Evolutionary conservation across 2,329 filamentous ascomycete species (phyloP).

Genomic region (Leptodontidium sp.): DNA sequence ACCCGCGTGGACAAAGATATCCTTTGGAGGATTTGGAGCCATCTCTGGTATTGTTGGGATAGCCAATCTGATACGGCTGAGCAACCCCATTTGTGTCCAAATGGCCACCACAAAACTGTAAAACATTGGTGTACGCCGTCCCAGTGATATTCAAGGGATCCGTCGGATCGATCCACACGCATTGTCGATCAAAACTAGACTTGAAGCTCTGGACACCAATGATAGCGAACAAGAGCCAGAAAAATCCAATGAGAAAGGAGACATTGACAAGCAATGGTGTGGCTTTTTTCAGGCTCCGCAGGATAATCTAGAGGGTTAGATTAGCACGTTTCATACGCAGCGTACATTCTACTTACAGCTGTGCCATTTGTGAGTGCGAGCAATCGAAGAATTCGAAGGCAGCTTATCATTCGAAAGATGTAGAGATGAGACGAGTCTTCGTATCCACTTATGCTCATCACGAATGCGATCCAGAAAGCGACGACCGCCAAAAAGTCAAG

Average conservation of each 20-base stretch:
- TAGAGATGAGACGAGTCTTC: conserved; percentile 79
- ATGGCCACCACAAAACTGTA: conserved; percentile 89
- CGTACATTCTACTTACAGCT: conserved; percentile 64
- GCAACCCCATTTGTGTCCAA: conserved; percentile 65
- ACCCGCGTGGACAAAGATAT: conserved; percentile 85
- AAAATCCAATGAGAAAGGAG: conserved; percentile 93
- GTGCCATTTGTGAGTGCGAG: conserved; percentile 93
- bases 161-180: conserved; percentile 76
- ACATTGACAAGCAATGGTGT: conserved; percentile 91
- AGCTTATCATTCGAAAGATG: conserved; percentile 96
- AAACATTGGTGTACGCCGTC: conserved; percentile 66
- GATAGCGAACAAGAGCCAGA: conserved; percentile 97
- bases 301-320: conserved; percentile 71
- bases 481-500: conserved; percentile 93
- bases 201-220: conserved; percentile 97
- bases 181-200: conserved; percentile 78
- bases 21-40: conserved; percentile 74
- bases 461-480: conserved; percentile 93
- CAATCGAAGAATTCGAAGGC: conserved; percentile 90
- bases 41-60: conserved; percentile 53
- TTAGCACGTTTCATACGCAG: conserved; percentile 18
- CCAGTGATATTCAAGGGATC: conserved; percentile 58
- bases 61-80: conserved; percentile 72
- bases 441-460: conserved; percentile 72
- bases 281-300: conserved; percentile 94